These are phyloP conservation scores for Austroboletus eburneus DNA, from an alignment of 768 basidiomycete genomes.

Conservation along the genomic window DNA sequence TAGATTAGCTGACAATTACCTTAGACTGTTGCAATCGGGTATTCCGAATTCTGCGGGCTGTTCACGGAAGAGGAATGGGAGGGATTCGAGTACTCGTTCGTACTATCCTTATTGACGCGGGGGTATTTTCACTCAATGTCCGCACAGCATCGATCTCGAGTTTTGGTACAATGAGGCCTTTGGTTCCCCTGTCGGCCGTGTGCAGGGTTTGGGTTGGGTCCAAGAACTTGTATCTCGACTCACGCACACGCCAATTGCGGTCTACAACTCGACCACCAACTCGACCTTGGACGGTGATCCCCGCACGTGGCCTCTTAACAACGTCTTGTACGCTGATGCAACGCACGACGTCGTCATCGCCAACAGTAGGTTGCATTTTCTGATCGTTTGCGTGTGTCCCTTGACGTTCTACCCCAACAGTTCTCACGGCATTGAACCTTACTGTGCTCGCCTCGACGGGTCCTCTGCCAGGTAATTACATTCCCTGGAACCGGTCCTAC, in stretches of 20 bases:
- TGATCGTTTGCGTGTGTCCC: too few relatives aligned
- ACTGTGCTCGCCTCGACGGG: slow-evolving; percentile 66
- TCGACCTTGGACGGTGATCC: slow-evolving; percentile 68
- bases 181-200: slow-evolving; percentile 75
- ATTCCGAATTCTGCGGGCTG: slow-evolving; percentile 85
- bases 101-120: slow-evolving; percentile 1
- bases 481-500: slow-evolving; percentile 63
- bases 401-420: slow-evolving; percentile 30
- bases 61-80: slow-evolving; percentile 94
- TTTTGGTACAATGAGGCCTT: slow-evolving; percentile 65
- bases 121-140: neutral
- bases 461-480: slow-evolving; percentile 70
- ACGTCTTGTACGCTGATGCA: slow-evolving; percentile 81
- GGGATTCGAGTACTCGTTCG: slow-evolving; percentile 83
- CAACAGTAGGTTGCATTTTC: slow-evolving; percentile 49
- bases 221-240: slow-evolving; percentile 83
- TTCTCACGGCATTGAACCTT: slow-evolving; percentile 82
- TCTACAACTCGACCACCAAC: slow-evolving; percentile 82
- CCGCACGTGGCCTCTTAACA: slow-evolving; percentile 65
- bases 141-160: slow-evolving; percentile 15
- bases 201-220: slow-evolving; percentile 74
- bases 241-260: slow-evolving; percentile 65
- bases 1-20: too few relatives aligned
- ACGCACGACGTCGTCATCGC: slow-evolving; percentile 89
- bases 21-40: slow-evolving; percentile 94